Evolutionary conservation across 768 basidiomycete species (phyloP).

Genomic region (Gautieria morchelliformis): DNA sequence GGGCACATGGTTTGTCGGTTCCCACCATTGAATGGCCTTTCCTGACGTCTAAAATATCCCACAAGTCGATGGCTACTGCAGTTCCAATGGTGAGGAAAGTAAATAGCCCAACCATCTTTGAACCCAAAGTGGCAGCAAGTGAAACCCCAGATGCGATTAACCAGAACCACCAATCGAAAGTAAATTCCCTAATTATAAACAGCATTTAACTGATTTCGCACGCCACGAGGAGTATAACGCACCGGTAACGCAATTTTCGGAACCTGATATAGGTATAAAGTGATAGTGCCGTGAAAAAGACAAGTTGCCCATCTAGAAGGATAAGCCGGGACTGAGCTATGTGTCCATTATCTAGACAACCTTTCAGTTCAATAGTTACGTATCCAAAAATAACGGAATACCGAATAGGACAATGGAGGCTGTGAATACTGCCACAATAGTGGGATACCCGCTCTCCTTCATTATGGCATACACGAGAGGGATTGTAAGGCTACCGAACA

Average conservation of each 20-base stretch:
- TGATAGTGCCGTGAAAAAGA: slow-evolving; percentile 93
- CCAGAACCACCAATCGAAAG: slow-evolving; percentile 92
- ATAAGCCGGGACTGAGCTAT: slow-evolving; percentile 94
- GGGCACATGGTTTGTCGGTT: not conserved
- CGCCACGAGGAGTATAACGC: slow-evolving; percentile 9
- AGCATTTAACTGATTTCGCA: not conserved
- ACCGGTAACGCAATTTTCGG: slow-evolving; percentile 88
- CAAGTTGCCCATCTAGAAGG: slow-evolving; percentile 84
- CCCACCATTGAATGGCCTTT: slow-evolving; percentile 72
- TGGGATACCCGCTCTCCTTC: slow-evolving; percentile 96
- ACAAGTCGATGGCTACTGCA: slow-evolving; percentile 88
- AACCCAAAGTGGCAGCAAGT: slow-evolving; percentile 94
- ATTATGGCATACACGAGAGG: slow-evolving; percentile 92
- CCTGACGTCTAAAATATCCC: slow-evolving; percentile 83
- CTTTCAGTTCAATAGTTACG: not conserved
- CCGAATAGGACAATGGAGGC: slow-evolving; percentile 82
- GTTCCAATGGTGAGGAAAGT: slow-evolving; percentile 84
- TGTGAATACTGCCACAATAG: slow-evolving; percentile 83
- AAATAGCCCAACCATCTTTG: slow-evolving; percentile 95
- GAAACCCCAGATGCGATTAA: slow-evolving; percentile 80
- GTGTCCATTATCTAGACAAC: slow-evolving; percentile 79
- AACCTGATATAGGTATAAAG: slow-evolving; percentile 91
- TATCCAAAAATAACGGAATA: slow-evolving; percentile 28
- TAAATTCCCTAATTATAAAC: slow-evolving; percentile 57
- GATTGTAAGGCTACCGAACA: slow-evolving; percentile 83